These are phyloP conservation scores for Skeletonema costatum DNA, from an alignment of 108 stramenopile genomes.

Conservation along the genomic window DNA sequence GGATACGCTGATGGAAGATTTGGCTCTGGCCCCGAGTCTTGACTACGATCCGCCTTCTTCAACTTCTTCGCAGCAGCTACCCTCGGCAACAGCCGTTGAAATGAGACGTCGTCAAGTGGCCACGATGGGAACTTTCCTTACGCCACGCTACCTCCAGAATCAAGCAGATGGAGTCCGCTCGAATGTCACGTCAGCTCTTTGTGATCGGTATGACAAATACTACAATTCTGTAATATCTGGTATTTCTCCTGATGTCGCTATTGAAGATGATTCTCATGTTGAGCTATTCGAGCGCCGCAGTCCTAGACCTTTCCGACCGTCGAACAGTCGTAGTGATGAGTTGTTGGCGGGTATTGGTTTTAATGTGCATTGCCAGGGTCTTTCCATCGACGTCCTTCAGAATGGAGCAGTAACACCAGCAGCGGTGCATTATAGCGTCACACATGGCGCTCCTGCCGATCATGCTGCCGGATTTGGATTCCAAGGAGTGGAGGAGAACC, in stretches of 20 bases:
- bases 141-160: slow-evolving; percentile 57
- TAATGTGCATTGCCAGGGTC: slow-evolving; percentile 76
- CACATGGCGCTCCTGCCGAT: slow-evolving; percentile 88
- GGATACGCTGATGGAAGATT: slow-evolving; percentile 53
- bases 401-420: slow-evolving; percentile 38
- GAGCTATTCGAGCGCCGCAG: slow-evolving; percentile 61
- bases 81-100: slow-evolving; percentile 3
- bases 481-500: slow-evolving; percentile 37
- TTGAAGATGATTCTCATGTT: slow-evolving; percentile 32
- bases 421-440: slow-evolving; percentile 63
- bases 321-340: slow-evolving; percentile 52
- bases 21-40: slow-evolving; percentile 44
- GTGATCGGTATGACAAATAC: slow-evolving; percentile 52
- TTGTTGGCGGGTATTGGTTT: slow-evolving; percentile 78
- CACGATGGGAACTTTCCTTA: slow-evolving; percentile 82
- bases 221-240: slow-evolving; percentile 19
- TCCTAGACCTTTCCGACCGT: slow-evolving; percentile 80
- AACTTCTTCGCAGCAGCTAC: background rate
- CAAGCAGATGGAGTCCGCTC: slow-evolving; percentile 52
- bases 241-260: slow-evolving; percentile 21
- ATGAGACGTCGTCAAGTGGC: slow-evolving; percentile 61
- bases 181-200: slow-evolving; percentile 47
- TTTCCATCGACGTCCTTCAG: slow-evolving; percentile 58
- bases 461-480: slow-evolving; percentile 86
- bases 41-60: slow-evolving; percentile 31